phyloP scores from a whole-genome alignment of 1,284 basidiomycete genomes.

The Fomitiporia mediterranea region DNA sequence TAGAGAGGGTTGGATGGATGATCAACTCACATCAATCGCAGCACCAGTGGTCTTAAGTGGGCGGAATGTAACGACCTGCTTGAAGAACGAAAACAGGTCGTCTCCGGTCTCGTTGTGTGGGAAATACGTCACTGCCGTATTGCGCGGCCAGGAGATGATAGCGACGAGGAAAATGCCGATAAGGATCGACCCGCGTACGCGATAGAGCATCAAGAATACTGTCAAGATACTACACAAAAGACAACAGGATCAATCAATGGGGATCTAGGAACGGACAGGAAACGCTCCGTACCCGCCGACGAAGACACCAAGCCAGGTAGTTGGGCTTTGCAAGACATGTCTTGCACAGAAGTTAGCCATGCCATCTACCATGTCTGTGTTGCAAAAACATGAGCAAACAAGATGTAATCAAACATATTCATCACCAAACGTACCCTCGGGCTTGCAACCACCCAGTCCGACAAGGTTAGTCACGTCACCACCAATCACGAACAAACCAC shows the following conservation, averaged over 20 bases:
- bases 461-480: constrained; percentile 71
- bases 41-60: constrained; percentile 58
- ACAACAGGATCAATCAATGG: not conserved
- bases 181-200: constrained; percentile 80
- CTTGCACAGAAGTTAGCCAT: constrained; percentile 59
- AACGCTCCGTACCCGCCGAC: constrained; percentile 65
- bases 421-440: constrained; percentile 38
- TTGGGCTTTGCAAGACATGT: constrained; percentile 70
- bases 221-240: constrained; percentile 58
- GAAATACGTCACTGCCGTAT: constrained; percentile 78
- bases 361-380: constrained; percentile 33
- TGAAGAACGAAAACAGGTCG: constrained; percentile 80
- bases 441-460: constrained; percentile 74
- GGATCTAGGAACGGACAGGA: not conserved
- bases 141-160: constrained; percentile 84
- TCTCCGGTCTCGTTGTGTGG: constrained; percentile 70
- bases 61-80: constrained; percentile 78
- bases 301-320: constrained; percentile 88
- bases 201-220: constrained; percentile 78
- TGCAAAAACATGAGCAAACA: not conserved
- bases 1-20: no score
- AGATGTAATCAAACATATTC: not conserved
- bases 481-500: constrained; percentile 75
- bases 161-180: constrained; percentile 84
- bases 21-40: constrained; percentile 57